Conservation (phyloP, 306 rosid species). For the Prosopis cineraria region DNA sequence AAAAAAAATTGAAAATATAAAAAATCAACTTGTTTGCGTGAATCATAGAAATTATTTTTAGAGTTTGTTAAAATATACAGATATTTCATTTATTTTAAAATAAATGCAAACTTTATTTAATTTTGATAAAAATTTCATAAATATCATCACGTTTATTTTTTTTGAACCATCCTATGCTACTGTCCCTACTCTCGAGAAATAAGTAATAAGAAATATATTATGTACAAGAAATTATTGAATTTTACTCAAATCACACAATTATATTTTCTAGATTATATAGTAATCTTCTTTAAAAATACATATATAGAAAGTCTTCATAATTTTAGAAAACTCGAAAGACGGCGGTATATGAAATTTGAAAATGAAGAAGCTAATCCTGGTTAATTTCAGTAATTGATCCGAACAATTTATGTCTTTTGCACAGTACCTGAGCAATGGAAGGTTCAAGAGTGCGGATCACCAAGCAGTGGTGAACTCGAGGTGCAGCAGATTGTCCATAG, state of each 20-base stretch:
- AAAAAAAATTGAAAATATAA: too few relatives aligned
- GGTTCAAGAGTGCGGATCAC: conserved; percentile 93
- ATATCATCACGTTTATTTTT: not conserved
- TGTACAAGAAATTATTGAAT: not conserved
- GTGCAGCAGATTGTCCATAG: conserved; percentile 75
- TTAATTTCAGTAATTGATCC: too few relatives aligned
- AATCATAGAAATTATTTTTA: not conserved
- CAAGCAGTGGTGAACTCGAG: conserved; percentile 94
- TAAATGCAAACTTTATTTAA: not conserved
- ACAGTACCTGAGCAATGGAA: conserved; percentile 84
- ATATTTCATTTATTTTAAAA: not conserved
- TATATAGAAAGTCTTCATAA: too few relatives aligned
- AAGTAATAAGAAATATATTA: not conserved
- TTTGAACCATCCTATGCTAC: not conserved
- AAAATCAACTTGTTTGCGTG: not conserved
- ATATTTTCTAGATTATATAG: not conserved
- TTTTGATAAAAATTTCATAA: not conserved
- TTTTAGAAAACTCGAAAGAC: too few relatives aligned
- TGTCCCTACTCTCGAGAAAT: not conserved
- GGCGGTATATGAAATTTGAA: too few relatives aligned
- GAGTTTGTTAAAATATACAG: too few relatives aligned
- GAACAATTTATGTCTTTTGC: too few relatives aligned
- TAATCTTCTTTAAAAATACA: too few relatives aligned
- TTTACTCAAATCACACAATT: not conserved
- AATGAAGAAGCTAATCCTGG: too few relatives aligned